These are phyloP conservation scores for Geum urbanum DNA, from an alignment of 306 rosid genomes.

Conservation along the genomic window DNA sequence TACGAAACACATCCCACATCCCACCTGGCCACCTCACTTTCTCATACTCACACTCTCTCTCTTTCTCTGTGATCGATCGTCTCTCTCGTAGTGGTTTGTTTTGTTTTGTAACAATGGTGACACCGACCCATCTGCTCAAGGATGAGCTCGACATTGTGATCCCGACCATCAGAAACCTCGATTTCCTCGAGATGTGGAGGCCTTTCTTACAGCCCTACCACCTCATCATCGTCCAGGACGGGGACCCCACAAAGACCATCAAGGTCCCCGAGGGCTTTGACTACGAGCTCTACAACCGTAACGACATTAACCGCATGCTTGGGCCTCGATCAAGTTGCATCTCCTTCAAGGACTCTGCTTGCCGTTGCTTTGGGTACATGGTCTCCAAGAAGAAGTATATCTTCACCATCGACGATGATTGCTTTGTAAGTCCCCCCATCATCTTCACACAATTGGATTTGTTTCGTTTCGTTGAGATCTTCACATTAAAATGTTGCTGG, in stretches of 20 bases:
- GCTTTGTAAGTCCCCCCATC: slow-evolving; percentile 50
- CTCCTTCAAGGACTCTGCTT: slow-evolving; percentile 91
- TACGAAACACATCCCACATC: slow-evolving; percentile 6
- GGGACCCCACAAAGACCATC: slow-evolving; percentile 74
- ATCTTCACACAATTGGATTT: background rate
- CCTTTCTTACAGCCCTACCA: slow-evolving; percentile 75
- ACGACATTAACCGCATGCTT: slow-evolving; percentile 72
- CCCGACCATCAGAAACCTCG: slow-evolving; percentile 85
- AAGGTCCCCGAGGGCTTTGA: slow-evolving; percentile 81
- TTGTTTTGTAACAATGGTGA: slow-evolving; percentile 21
- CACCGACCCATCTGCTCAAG: slow-evolving; percentile 40
- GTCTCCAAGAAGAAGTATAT: slow-evolving; percentile 90
- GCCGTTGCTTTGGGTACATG: slow-evolving; percentile 94
- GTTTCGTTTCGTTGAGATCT: background rate
- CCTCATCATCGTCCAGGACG: slow-evolving; percentile 84
- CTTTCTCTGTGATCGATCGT: background rate
- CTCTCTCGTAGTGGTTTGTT: background rate
- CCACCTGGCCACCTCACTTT: background rate
- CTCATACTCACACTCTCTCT: background rate
- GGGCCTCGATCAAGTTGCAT: slow-evolving; percentile 78
- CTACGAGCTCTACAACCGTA: slow-evolving; percentile 72
- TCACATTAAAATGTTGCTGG: background rate
- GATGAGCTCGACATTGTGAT: slow-evolving; percentile 88
- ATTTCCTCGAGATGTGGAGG: slow-evolving; percentile 90
- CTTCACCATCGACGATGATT: slow-evolving; percentile 88